Evolutionary conservation across 192 early-diverging fungal species (phyloP), one percentile per base, ranked within the genome.

Genomic region (Gonapodya prolifera): DNA sequence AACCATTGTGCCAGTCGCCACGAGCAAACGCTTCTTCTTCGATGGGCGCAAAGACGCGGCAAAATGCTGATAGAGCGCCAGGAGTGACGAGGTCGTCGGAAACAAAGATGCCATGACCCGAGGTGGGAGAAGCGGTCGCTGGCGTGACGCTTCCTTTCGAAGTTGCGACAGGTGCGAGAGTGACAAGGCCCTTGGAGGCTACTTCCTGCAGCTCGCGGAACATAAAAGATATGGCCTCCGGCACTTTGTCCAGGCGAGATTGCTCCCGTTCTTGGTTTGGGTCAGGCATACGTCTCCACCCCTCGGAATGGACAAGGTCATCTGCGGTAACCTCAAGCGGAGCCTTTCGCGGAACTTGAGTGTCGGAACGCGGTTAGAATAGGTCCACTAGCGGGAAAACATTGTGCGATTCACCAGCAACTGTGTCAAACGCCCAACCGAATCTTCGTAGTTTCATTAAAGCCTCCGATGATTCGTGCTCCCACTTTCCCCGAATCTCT

Each of bases 1-100:
- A 75, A 16, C 82, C 80, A 1, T 82, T 83, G 79, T 89, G 84
- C 85, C 85, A 84, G 23, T 86, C 80, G 29, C 86, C 79, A 16
- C 29, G 35, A 30, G 76, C 77, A 0, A 79, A 80, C 0, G 82
- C 81, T 16, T 81, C 80, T n/a, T 81, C 75, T 35, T 84, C 82
- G 18, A 88, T 31, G 30, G 29, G 73, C 16, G 29, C 13, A 28
- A 29, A 16, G 18, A 75, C 30, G 28, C 73, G 33, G 8, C 13
- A 33, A 28, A 29, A 75, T 29, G 30, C 73, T 18, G 82, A 79
- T 1, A 85, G 76, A 23, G 84, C 35, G 8, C 75, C 73, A 34
- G 87, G 82, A 0, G 77, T 28, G n/a, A 84, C 75, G 34, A 75
- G 61, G 2, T 70, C 35, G 34, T 83, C 85, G 0, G 83, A 33